Percentiles rank a stretch among this genome's conserved stretches.
Evolutionary conservation across 257 asterid genomes (phyloP).

Genomic region (Jaltomata sinuosa): DNA sequence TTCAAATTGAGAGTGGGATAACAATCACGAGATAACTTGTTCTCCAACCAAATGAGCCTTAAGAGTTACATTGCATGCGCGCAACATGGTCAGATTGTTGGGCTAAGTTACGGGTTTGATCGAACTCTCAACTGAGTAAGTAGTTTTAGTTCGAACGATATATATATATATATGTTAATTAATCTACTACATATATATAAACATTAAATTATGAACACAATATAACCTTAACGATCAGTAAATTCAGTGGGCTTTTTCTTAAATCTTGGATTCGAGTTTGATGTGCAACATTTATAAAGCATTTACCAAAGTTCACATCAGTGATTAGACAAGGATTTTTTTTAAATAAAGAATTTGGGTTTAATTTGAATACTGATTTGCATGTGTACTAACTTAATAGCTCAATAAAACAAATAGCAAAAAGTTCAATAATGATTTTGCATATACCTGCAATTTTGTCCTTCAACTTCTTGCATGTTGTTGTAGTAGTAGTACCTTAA

Average conservation of each 20-base stretch:
- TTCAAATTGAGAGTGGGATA: too few species aligned
- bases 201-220: neutral
- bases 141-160: too few species aligned
- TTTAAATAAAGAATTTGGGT: too few species aligned
- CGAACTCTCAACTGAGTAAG: neutral
- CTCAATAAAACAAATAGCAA: neutral
- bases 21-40: too few species aligned
- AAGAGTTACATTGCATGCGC: neutral
- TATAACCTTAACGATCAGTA: fast-evolving
- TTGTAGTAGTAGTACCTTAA: neutral
- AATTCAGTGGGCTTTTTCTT: neutral
- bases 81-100: neutral
- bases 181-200: neutral
- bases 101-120: neutral
- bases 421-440: neutral
- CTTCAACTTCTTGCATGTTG: neutral
- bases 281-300: neutral
- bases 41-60: too few species aligned
- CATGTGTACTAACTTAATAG: neutral
- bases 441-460: neutral
- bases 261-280: fast-evolving
- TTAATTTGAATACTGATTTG: neutral
- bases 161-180: too few species aligned
- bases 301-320: too few species aligned
- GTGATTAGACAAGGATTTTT: neutral